Evolutionary conservation across 805 yeast species (phyloP).

Genomic region (Huiozyma sinensis): DNA sequence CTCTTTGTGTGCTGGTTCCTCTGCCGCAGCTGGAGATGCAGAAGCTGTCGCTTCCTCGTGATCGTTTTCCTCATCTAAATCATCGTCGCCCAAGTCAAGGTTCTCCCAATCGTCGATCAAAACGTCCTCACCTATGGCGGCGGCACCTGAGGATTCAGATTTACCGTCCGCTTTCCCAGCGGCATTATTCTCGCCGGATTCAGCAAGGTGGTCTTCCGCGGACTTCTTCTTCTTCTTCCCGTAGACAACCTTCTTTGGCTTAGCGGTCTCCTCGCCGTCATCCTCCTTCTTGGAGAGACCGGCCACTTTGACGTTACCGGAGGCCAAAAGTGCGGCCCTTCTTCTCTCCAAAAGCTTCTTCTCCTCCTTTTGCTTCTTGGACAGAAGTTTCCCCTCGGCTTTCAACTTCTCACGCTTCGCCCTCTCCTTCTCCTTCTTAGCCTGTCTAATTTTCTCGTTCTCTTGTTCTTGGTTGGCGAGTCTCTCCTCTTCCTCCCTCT

Average conservation of each 20-base stretch:
- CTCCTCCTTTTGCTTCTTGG: slow-evolving; percentile 93
- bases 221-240: slow-evolving; percentile 57
- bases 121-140: slow-evolving; percentile 37
- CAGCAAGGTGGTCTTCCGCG: slow-evolving; percentile 18
- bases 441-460: slow-evolving; percentile 46
- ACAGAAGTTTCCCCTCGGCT: slow-evolving; percentile 89
- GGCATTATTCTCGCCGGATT: slow-evolving; percentile 1
- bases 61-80: slow-evolving; percentile 25
- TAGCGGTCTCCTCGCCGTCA: slow-evolving; percentile 25
- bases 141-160: slow-evolving; percentile 25
- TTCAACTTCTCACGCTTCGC: slow-evolving; percentile 81
- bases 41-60: slow-evolving; percentile 22
- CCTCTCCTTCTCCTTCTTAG: slow-evolving; percentile 80
- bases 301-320: slow-evolving; percentile 63
- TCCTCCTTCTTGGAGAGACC: slow-evolving; percentile 42
- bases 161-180: slow-evolving; percentile 19
- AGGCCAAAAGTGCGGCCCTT: slow-evolving; percentile 69
- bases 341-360: slow-evolving; percentile 79
- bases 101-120: slow-evolving; percentile 83
- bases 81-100: slow-evolving; percentile 49
- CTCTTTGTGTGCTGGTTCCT: slow-evolving; percentile 5
- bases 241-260: slow-evolving; percentile 61
- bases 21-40: slow-evolving; percentile 15
- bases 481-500: slow-evolving; percentile 40
- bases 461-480: slow-evolving; percentile 34